These are phyloP conservation scores for Oryza officinalis DNA, from an alignment of 176 grass and related monocot species.

Conservation along the genomic window DNA sequence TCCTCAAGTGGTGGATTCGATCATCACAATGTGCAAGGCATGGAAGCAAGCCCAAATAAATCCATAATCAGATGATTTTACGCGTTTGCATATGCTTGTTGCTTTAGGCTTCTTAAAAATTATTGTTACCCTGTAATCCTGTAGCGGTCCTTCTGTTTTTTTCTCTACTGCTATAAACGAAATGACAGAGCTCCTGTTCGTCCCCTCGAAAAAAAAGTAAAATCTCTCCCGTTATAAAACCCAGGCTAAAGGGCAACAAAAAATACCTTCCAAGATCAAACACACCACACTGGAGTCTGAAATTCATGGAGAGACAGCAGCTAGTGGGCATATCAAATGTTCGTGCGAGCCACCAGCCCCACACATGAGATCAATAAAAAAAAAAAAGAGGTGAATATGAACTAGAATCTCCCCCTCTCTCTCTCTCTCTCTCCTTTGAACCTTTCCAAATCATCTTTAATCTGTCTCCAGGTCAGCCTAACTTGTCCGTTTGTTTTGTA, in stretches of 20 bases:
- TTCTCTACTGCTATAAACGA: too few species aligned
- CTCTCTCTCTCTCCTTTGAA: neutral
- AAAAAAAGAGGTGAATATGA: neutral
- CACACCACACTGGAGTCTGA: neutral
- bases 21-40: too few species aligned
- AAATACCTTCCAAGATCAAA: neutral
- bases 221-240: too few species aligned
- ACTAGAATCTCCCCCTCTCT: neutral
- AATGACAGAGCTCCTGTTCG: too few species aligned
- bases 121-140: too few species aligned
- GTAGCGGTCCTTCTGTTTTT: too few species aligned
- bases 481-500: slow-evolving; percentile 34
- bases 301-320: neutral
- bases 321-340: slow-evolving; percentile 40
- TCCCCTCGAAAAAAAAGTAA: too few species aligned
- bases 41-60: too few species aligned
- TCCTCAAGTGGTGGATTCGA: too few species aligned
- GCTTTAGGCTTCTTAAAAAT: too few species aligned
- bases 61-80: too few species aligned
- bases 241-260: neutral
- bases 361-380: neutral
- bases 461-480: slow-evolving; percentile 17
- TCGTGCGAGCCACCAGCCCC: neutral
- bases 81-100: too few species aligned
- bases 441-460: slow-evolving; percentile 14